Conservation (phyloP, 106 monocot species). For the Apostasia shenzhenica region DNA sequence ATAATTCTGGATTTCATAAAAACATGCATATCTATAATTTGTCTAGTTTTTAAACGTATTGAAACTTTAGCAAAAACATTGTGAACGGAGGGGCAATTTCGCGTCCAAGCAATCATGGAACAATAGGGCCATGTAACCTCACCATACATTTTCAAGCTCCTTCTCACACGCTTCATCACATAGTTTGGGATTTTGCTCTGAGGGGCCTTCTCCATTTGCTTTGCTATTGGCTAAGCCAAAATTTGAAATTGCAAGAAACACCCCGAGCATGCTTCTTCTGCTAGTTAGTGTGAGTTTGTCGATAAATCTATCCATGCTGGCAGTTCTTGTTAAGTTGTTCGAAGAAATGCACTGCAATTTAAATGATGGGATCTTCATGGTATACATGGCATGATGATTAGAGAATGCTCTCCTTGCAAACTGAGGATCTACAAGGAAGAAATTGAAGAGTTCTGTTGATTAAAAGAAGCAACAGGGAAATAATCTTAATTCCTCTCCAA, state of each 20-base stretch:
- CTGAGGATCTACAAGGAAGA: too few species aligned
- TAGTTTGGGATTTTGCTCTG: constrained; percentile 75
- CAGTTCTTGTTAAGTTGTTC: neutral
- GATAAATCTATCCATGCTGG: neutral
- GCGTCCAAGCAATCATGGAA: neutral
- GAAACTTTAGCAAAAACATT: too few species aligned
- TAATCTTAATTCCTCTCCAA: too few species aligned
- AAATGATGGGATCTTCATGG: constrained; percentile 13
- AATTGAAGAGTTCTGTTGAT: too few species aligned
- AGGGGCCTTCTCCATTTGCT: constrained; percentile 61
- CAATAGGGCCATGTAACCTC: constrained; percentile 28
- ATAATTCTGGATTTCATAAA: too few species aligned
- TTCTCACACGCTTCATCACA: constrained; percentile 76
- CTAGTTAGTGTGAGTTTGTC: constrained; percentile 11
- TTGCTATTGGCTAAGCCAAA: constrained; percentile 16
- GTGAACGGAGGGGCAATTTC: too few species aligned
- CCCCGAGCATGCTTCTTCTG: constrained; percentile 37
- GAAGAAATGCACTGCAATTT: constrained; percentile 15
- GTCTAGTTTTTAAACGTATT: too few species aligned
- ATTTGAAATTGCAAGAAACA: constrained; percentile 24
- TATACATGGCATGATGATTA: constrained; percentile 1
- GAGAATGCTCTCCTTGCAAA: constrained; percentile 11
- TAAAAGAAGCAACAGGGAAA: too few species aligned
- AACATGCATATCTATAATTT: too few species aligned
- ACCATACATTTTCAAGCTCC: constrained; percentile 99